Evolutionary conservation across 1,139 yeast genomes (phyloP).

Genomic region (Torulaspora pretoriensis): DNA sequence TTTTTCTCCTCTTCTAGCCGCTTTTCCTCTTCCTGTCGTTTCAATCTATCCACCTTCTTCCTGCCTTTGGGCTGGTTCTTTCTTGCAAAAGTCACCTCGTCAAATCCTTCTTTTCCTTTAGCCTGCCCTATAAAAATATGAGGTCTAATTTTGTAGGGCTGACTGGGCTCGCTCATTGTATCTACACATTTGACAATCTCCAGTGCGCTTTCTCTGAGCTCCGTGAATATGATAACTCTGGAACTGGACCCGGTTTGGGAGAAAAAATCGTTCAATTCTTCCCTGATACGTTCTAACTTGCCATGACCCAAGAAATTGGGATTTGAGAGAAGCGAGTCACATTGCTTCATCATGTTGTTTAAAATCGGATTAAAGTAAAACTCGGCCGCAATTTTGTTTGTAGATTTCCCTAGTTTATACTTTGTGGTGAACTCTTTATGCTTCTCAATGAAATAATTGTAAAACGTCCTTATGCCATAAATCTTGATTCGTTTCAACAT

Average conservation of each 20-base stretch:
- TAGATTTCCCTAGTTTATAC: constrained; percentile 43
- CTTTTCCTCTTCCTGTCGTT: constrained; percentile 34
- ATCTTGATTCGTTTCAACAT: constrained; percentile 62
- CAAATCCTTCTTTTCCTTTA: constrained; percentile 56
- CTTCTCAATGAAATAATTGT: constrained; percentile 57
- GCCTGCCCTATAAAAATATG: constrained; percentile 91
- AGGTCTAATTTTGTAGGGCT: constrained; percentile 47
- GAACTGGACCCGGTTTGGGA: constrained; percentile 45
- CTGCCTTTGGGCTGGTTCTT: constrained; percentile 43
- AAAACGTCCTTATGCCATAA: constrained; percentile 80
- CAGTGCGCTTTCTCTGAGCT: constrained; percentile 80
- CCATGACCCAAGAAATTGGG: constrained; percentile 63
- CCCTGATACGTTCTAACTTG: constrained; percentile 58
- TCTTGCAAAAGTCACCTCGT: constrained; percentile 46
- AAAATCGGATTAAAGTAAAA: constrained; percentile 55
- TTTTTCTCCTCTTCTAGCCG: constrained; percentile 29
- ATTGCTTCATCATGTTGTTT: constrained; percentile 42
- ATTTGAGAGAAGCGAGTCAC: constrained; percentile 44
- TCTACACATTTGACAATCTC: constrained; percentile 75
- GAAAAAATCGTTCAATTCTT: constrained; percentile 57
- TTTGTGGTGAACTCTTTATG: constrained; percentile 56
- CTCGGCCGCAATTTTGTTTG: constrained; percentile 55
- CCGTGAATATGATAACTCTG: constrained; percentile 81
- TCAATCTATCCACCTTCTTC: constrained; percentile 38
- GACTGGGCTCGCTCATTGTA: constrained; percentile 34